Evolutionary conservation across 371 early-diverging fungal species (phyloP), one percentile per base, ranked within the genome.

Genomic region (Mortierella sp.): DNA sequence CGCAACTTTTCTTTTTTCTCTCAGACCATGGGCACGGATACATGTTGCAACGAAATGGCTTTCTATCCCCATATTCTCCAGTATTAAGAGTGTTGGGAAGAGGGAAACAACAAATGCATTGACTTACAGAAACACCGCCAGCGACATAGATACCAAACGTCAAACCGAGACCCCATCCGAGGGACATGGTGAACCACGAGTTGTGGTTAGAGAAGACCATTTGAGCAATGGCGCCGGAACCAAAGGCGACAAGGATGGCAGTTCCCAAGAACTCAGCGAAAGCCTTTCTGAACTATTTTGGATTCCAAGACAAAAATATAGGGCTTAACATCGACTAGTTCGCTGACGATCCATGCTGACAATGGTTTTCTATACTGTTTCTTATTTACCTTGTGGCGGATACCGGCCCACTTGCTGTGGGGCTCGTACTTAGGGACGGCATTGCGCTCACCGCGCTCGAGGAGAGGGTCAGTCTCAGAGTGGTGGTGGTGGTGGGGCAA

Each of bases 251-350:
- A 34, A 94, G 80, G 17, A 93, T 70, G 58, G 86, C 80, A 15
- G 95, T 94, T 24, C 94, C 95, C 56, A 93, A 82, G 63, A 94
- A 92, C 83, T 94, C 95, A 48, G 93, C 94, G 32, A 93, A 72
- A 43, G 86, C 88, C 72, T 91, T 90, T 62, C 92, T 83, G 71
- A 83, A 79, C 76, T 75, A 63, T 30, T 46, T 41, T 4, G 17
- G 17, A 24, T 39, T 17, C 7, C 44, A 44, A 17, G 23, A 41
- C 14, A 30, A 43, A 46, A 12, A 31, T 12, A 44, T 31, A 23
- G 46, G 21, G 19, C 4, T 19, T 27, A 28, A 32, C 26, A 43
- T 15, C 15, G n/a, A n/a, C n/a, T n/a, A 34, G 21, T n/a, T 55
- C 14, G n/a, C 7, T n/a, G 32, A 9, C n/a, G 39, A 26, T 17